Percentiles rank a stretch among this genome's conserved stretches.
Conservation (phyloP, 768 basidiomycete genomes). For the Trametes punicea region DNA sequence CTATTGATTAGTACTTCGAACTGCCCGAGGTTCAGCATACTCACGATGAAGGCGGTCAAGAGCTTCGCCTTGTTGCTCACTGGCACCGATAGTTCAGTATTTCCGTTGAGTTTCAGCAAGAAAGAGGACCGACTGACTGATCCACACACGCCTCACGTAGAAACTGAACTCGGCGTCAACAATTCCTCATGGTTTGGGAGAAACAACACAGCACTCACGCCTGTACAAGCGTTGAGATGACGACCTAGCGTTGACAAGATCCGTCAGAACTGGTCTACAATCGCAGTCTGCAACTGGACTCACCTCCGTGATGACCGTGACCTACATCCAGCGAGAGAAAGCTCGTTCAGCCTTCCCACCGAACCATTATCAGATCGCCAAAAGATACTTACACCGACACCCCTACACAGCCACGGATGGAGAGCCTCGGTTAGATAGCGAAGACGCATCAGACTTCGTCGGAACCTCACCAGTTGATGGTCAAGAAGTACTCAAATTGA, state of each 20-base stretch:
- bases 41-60: constrained; percentile 6
- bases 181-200: not conserved
- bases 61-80: constrained; percentile 12
- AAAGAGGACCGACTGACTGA: not conserved
- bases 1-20: not conserved
- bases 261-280: not conserved
- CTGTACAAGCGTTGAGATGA: constrained; percentile 12
- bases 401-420: not conserved
- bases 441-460: not conserved
- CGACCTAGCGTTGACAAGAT: not conserved
- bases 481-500: not conserved
- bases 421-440: not conserved
- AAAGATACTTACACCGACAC: constrained; percentile 5
- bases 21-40: not conserved
- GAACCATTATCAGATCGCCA: not conserved
- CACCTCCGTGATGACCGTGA: constrained; percentile 6
- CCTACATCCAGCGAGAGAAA: not conserved
- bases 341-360: not conserved
- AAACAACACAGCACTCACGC: not conserved
- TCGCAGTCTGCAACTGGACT: not conserved
- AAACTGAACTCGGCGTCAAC: not conserved
- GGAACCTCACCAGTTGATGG: constrained; percentile 1
- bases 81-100: not conserved
- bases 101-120: no score
- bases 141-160: constrained; percentile 5